Percentiles rank a stretch among this genome's conserved stretches.
Conservation (phyloP, 495 filamentous ascomycete species). For the Hypoxylon cercidicola region DNA sequence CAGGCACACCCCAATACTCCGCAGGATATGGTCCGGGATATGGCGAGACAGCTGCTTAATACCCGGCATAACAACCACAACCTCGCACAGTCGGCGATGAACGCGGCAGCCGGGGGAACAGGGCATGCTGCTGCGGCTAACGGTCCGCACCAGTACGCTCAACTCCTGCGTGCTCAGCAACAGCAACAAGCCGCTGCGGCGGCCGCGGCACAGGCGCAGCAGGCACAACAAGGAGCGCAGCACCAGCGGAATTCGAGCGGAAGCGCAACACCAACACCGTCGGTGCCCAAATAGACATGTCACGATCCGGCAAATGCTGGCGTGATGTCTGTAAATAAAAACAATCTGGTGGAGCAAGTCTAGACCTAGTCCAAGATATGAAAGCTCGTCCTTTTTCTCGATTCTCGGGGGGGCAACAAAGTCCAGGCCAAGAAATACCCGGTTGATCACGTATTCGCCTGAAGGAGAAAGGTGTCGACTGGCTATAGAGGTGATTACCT, state of each 20-base stretch:
- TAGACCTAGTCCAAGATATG: too few relatives aligned
- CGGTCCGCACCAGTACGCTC: slow-evolving; percentile 75
- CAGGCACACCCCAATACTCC: slow-evolving; percentile 42
- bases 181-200: slow-evolving; percentile 49
- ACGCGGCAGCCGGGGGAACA: slow-evolving; percentile 67
- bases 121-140: slow-evolving; percentile 47
- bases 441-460: too few relatives aligned
- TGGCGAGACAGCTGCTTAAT: slow-evolving; percentile 40
- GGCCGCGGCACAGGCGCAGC: slow-evolving; percentile 39
- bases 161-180: slow-evolving; percentile 77
- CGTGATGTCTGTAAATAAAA: too few relatives aligned
- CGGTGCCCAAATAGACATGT: slow-evolving; percentile 31
- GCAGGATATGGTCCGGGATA: slow-evolving; percentile 52
- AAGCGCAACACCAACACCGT: slow-evolving; percentile 54
- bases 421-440: too few relatives aligned
- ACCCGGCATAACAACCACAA: slow-evolving; percentile 45
- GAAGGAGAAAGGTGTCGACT: too few relatives aligned
- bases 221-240: slow-evolving; percentile 40
- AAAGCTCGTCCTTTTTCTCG: too few relatives aligned
- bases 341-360: too few relatives aligned
- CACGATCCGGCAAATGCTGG: too few relatives aligned
- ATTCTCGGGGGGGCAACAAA: too few relatives aligned
- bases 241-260: slow-evolving; percentile 58
- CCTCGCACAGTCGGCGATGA: slow-evolving; percentile 70
- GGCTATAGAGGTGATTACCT: too few relatives aligned